Base-by-base conservation (phyloP, 371 early-diverging fungal species). In the Mucor saturninus region DNA sequence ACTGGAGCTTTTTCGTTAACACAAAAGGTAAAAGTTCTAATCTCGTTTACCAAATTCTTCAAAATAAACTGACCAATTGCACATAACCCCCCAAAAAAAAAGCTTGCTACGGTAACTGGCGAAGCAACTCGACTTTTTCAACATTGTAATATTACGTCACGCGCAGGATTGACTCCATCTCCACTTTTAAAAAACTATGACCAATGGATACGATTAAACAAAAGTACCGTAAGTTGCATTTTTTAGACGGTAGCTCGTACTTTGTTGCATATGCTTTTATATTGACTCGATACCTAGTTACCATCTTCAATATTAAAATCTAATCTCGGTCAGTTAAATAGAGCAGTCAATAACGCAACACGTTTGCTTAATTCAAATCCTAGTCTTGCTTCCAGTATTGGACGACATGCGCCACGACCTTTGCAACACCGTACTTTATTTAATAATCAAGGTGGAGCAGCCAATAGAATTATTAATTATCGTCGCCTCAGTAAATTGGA, bases 401-500 rank as follows among this genome's bases (percentile, higher is more conserved):
- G 59, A 10, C 62, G 54, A 45, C 42, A 45, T 45, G 32, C 56
- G 31, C 59, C 68, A 15, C 6, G 60, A 45, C 55, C 55, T 39
- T 28, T 39, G 37, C 56, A 56, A 21, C 51, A 53, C 46, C 62
- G 70, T 26, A 65, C 65, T 3, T 43, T 69, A 26, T 69, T 69
- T 54, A 54, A 65, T 28, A 65, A 50, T 11, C 43, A 21, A 29
- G 50, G 52, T n/a, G 59, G 60, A 2, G 56, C 28, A 11, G 48
- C 48, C 10, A 69, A 50, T 28, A 65, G 70, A 10, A 61, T 69
- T 8, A 50, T 38, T 30, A 61, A 61, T 39, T 65, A 58, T 39
- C 70, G 70, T 35, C 57, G 62, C 21, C 38, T 69, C 10, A 65
- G 43, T 35, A 69, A 61, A 48, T 68, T 93, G n/a, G 91, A 91